phyloP scores from a whole-genome alignment of 257 asterid species.

The Nicotiana otophora region DNA sequence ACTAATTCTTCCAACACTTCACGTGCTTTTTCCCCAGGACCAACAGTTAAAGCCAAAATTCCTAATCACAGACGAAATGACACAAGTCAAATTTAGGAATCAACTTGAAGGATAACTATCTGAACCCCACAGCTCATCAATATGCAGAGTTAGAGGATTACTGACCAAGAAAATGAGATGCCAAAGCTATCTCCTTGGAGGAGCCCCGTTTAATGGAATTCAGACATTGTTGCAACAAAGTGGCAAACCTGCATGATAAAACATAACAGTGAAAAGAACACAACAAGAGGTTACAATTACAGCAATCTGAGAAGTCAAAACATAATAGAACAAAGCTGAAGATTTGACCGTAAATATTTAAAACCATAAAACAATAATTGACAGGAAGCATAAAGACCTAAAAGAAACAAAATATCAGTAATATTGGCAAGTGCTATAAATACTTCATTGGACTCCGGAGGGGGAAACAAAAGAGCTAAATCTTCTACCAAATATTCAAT shows the following conservation, averaged over 20 bases:
- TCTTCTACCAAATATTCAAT: too few relatives aligned
- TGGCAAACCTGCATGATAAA: conserved; percentile 58
- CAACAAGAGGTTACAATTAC: neutral
- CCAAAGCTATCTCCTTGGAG: conserved; percentile 76
- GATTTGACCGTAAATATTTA: too few relatives aligned
- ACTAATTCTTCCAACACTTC: conserved; percentile 83
- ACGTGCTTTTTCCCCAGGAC: conserved; percentile 83
- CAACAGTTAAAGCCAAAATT: conserved; percentile 73
- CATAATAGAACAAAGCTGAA: too few relatives aligned
- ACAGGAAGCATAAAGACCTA: too few relatives aligned
- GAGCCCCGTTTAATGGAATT: conserved; percentile 80
- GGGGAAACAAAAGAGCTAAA: too few relatives aligned
- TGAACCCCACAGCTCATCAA: neutral
- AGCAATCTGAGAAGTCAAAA: neutral
- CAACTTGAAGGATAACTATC: neutral
- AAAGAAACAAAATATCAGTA: too few relatives aligned
- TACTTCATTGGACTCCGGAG: too few relatives aligned
- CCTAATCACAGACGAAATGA: conserved; percentile 32
- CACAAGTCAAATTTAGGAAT: neutral
- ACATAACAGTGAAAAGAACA: neutral
- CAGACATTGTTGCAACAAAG: conserved; percentile 73
- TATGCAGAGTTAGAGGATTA: neutral
- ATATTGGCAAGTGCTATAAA: too few relatives aligned
- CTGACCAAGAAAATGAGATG: conserved; percentile 79
- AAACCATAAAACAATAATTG: too few relatives aligned